A percentile compares a stretch with the other conserved stretches of the same genome.
Evolutionary conservation across 176 grass and related monocot genomes (phyloP).

Genomic region (Aegilops speltoides): DNA sequence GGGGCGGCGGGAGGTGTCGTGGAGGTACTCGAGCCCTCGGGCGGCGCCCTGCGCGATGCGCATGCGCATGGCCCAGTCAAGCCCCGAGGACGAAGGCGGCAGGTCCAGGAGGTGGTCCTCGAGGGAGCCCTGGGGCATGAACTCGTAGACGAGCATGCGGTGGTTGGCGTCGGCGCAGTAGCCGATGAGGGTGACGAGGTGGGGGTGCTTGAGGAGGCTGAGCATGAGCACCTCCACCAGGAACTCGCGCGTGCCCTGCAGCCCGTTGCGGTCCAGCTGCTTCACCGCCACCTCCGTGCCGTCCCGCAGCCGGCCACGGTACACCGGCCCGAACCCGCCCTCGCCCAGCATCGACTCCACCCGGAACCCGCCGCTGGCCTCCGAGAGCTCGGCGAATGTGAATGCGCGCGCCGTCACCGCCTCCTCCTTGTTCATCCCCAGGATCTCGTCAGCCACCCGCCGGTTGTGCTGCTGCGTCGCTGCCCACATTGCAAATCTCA

Average conservation of each 20-base stretch:
- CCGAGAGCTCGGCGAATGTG: slow-evolving; percentile 37
- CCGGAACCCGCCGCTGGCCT: slow-evolving; percentile 40
- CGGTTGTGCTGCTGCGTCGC: slow-evolving; percentile 32
- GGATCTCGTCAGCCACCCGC: slow-evolving; percentile 51
- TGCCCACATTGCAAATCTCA: not conserved
- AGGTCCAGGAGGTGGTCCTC: slow-evolving; percentile 56
- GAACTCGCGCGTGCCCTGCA: slow-evolving; percentile 55
- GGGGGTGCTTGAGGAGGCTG: slow-evolving; percentile 42
- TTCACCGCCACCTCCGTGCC: slow-evolving; percentile 37
- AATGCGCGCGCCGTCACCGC: slow-evolving; percentile 35
- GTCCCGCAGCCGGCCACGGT: slow-evolving; percentile 7
- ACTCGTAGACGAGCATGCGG: slow-evolving; percentile 56
- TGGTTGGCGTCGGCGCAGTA: slow-evolving; percentile 48
- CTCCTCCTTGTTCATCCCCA: slow-evolving; percentile 47
- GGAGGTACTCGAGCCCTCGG: slow-evolving; percentile 38
- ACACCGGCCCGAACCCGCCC: slow-evolving; percentile 47
- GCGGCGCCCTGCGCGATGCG: slow-evolving; percentile 48
- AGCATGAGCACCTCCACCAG: slow-evolving; percentile 46
- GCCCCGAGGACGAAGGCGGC: not conserved
- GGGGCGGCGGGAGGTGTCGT: slow-evolving; percentile 15
- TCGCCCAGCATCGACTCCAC: slow-evolving; percentile 44
- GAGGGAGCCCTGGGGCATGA: slow-evolving; percentile 41
- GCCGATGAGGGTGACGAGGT: slow-evolving; percentile 45
- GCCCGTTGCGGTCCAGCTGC: slow-evolving; percentile 50
- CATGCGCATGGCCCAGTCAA: slow-evolving; percentile 41